Percentiles rank a stretch among this genome's conserved stretches.
Evolutionary conservation across 208 protist species (phyloP).

Genomic region (Leishmania arabica): DNA sequence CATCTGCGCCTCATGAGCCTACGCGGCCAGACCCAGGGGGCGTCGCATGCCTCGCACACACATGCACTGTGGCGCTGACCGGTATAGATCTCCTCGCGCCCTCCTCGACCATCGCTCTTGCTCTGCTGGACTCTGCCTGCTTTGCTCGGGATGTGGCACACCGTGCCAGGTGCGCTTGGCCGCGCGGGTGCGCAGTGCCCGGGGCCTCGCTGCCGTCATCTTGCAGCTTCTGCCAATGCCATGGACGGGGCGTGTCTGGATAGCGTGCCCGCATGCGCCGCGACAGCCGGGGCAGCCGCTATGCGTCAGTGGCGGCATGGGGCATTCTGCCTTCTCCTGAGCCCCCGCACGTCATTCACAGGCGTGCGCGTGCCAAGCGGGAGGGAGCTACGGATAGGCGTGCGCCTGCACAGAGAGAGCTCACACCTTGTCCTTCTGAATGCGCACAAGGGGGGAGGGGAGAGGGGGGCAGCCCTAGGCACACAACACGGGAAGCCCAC

Average conservation of each 20-base stretch:
- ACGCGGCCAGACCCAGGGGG: too few relatives aligned
- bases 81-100: background rate
- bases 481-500: background rate
- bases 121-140: too few relatives aligned
- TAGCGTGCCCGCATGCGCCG: background rate
- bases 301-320: background rate
- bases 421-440: background rate
- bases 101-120: background rate
- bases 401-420: background rate
- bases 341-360: background rate
- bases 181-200: too few relatives aligned
- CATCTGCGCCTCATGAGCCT: background rate
- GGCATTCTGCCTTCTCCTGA: background rate
- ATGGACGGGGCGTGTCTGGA: background rate
- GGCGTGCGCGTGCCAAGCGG: background rate
- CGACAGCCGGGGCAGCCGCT: background rate
- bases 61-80: background rate
- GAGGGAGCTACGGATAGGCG: background rate
- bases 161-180: too few relatives aligned
- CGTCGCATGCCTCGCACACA: too few relatives aligned
- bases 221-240: background rate
- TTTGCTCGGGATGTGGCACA: too few relatives aligned
- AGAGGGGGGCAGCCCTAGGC: background rate
- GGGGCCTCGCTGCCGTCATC: background rate
- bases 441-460: background rate